A percentile compares a stretch with the other conserved stretches of the same genome.
Evolutionary conservation across 257 asterid species (phyloP).

Genomic region (Solanum ossicruentum): DNA sequence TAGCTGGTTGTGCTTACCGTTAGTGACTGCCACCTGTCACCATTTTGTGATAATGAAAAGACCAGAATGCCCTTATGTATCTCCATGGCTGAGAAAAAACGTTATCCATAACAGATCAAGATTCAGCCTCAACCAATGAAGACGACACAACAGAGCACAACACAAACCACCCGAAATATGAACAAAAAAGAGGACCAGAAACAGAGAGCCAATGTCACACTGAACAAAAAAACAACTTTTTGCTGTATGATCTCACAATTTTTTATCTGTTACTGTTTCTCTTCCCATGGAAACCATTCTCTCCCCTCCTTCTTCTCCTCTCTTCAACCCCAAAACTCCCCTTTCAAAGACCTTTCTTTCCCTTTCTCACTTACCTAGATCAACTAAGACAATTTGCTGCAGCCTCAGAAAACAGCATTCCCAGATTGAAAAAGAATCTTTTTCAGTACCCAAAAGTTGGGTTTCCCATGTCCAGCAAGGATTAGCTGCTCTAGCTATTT

Average conservation of each 20-base stretch:
- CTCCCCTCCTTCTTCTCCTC: constrained; percentile 55
- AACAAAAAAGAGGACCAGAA: neutral
- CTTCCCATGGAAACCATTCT: constrained; percentile 72
- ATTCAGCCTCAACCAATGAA: constrained; percentile 19
- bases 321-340: constrained; percentile 25
- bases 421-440: constrained; percentile 18
- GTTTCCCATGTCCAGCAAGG: constrained; percentile 64
- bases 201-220: neutral
- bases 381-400: constrained; percentile 46
- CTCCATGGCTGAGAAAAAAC: constrained; percentile 7
- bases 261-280: neutral
- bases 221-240: neutral
- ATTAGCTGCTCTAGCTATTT: constrained; percentile 71
- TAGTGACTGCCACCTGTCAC: neutral
- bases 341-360: neutral
- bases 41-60: neutral
- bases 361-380: constrained; percentile 21
- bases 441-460: constrained; percentile 41
- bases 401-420: constrained; percentile 25
- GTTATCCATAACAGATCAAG: constrained; percentile 27
- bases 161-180: neutral
- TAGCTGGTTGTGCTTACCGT: neutral
- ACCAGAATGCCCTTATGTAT: constrained; percentile 1
- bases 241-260: constrained; percentile 15
- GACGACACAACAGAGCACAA: neutral